Base-by-base conservation (phyloP, 371 early-diverging fungal genomes). In the Fennellomyces sp. region DNA sequence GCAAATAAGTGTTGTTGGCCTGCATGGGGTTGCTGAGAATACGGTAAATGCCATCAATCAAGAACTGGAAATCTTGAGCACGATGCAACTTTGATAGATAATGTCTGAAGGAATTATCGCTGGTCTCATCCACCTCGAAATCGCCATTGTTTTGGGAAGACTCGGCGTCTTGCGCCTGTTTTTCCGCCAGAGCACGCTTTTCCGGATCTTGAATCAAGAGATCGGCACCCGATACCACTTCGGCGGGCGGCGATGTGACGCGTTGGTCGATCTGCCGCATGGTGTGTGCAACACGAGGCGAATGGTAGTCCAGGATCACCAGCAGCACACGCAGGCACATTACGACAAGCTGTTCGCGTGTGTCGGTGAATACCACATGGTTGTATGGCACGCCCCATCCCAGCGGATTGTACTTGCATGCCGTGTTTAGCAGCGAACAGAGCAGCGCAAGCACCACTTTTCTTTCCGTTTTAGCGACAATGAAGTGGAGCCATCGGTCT, bases 381-480 rank as follows among this genome's bases (percentile, higher is more conserved):
- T 92, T 91, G 77, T 94, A 95, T 25, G 94, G 94, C 3, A 95
- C 72, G 2, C 85, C 87, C 93, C 94, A 94, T 5, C 94, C 92
- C 4, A 88, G 80, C 2, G 92, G 91, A 64, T 93, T 90, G 65
- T 93, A 93, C 47, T 86, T 87, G 30, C 88, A 75, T 0, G 88
- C 81, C 0, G 91, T 91, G 65, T 95, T 95, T 48, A 94, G 51
- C 28, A 94, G 65, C 55, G 93, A 92, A 76, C 93, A 94, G 7
- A 94, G 75, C 42, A 94, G 61, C 10, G 89, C 84, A 48, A 94
- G 68, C 2, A 88, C 84, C n/a, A 81, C 75, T 63, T 90, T 89
- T 60, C 91, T 88, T 59, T 94, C 93, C 6, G 84, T 68, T 49
- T 83, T 80, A 55, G 84, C 78, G 17, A 82, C 81, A 5, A 88